Percentiles rank a stretch among this genome's conserved stretches.
These are phyloP conservation scores for Melastoma candidum DNA, from an alignment of 441 rosid species.

Conservation along the genomic window DNA sequence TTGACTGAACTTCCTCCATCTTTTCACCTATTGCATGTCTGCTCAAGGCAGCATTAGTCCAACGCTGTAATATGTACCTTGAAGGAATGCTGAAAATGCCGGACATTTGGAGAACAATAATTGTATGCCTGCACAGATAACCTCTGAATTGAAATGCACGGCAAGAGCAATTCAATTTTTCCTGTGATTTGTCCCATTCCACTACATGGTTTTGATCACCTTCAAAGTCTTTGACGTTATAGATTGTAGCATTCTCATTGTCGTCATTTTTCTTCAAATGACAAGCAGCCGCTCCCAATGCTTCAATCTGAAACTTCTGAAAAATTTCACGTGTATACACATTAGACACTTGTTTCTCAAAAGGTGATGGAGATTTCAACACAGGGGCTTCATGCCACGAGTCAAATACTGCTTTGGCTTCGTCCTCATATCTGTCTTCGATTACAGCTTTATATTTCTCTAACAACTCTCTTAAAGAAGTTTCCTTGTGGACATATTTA, in stretches of 20 bases:
- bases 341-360: slow-evolving; percentile 65
- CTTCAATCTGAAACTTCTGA: slow-evolving; percentile 73
- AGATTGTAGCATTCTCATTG: slow-evolving; percentile 30
- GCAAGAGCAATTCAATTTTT: slow-evolving; percentile 66
- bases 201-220: slow-evolving; percentile 56
- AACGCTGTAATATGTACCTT: slow-evolving; percentile 66
- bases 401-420: slow-evolving; percentile 83
- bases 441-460: slow-evolving; percentile 49
- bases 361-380: slow-evolving; percentile 79
- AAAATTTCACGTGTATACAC: slow-evolving; percentile 73
- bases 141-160: slow-evolving; percentile 77
- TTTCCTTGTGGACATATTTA: slow-evolving; percentile 53
- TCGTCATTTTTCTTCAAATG: slow-evolving; percentile 64
- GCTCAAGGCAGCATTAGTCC: slow-evolving; percentile 86
- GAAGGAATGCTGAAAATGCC: slow-evolving; percentile 75
- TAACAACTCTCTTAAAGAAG: slow-evolving; percentile 55
- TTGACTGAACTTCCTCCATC: slow-evolving; percentile 54
- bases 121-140: slow-evolving; percentile 74
- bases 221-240: slow-evolving; percentile 66
- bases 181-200: slow-evolving; percentile 54
- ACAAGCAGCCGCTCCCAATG: slow-evolving; percentile 88
- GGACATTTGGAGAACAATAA: slow-evolving; percentile 84
- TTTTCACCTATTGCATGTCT: slow-evolving; percentile 48
- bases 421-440: slow-evolving; percentile 71
- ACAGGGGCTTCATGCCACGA: slow-evolving; percentile 93